These are phyloP conservation scores for Saxophila tyrrhenica DNA, from an alignment of 495 filamentous ascomycete genomes.

Conservation along the genomic window DNA sequence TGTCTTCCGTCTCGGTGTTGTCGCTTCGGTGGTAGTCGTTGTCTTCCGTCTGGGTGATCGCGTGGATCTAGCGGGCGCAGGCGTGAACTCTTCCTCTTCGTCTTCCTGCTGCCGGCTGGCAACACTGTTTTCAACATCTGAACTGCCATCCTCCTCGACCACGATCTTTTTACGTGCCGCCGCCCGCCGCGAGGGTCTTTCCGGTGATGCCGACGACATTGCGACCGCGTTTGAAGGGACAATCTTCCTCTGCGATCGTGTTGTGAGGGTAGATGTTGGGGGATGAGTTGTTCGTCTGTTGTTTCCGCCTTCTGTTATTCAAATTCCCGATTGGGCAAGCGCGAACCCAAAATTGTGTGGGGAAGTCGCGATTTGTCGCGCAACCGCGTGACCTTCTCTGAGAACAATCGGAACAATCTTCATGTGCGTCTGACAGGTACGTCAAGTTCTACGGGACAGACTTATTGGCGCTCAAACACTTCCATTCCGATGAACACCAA, in stretches of 20 bases:
- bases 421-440: no score
- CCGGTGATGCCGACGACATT: conserved; percentile 54
- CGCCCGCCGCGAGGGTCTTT: conserved; percentile 63
- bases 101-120: conserved; percentile 37
- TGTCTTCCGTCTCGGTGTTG: conserved; percentile 16
- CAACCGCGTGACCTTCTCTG: no score
- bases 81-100: conserved; percentile 67
- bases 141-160: conserved; percentile 56
- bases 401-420: no score
- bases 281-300: neutral
- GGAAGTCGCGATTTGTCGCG: no score
- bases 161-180: conserved; percentile 57
- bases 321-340: no score
- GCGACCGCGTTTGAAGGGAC: neutral
- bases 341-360: no score
- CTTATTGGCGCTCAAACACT: no score
- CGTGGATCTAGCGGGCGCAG: conserved; percentile 46
- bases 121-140: conserved; percentile 37
- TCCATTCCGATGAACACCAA: no score
- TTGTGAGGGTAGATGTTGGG: neutral
- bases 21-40: conserved; percentile 37
- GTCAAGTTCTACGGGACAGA: no score
- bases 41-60: conserved; percentile 44
- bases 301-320: no score
- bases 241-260: neutral